Conservation (phyloP, 2,329 filamentous ascomycete species). For the Aureobasidium subglaciale region DNA sequence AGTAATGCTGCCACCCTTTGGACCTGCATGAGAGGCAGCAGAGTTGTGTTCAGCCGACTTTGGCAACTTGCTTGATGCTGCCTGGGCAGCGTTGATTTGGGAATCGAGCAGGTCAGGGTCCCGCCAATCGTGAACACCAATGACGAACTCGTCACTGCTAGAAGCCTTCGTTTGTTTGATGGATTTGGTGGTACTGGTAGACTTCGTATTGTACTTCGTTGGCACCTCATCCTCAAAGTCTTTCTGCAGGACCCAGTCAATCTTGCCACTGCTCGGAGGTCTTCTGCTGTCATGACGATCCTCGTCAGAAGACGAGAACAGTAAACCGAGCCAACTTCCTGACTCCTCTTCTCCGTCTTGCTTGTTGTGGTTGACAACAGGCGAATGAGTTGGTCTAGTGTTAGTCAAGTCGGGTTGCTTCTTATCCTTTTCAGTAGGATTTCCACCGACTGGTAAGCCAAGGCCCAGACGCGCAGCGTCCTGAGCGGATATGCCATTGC, state of each 20-base stretch:
- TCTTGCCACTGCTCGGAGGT: conserved; percentile 64
- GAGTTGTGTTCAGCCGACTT: conserved; percentile 26
- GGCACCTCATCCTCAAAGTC: conserved; percentile 51
- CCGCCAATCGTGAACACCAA: conserved; percentile 81
- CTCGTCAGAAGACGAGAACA: conserved; percentile 27
- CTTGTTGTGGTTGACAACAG: not conserved
- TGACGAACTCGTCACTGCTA: conserved; percentile 59
- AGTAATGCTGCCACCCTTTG: conserved; percentile 60
- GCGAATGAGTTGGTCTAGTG: not conserved
- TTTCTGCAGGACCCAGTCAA: conserved; percentile 65
- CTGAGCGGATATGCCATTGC: conserved; percentile 54
- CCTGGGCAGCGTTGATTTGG: conserved; percentile 20
- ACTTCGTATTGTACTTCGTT: conserved; percentile 16
- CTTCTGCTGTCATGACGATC: conserved; percentile 45
- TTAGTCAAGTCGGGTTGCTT: conserved; percentile 17
- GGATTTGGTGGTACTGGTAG: conserved; percentile 18
- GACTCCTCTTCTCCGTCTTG: conserved; percentile 8
- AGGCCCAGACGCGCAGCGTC: conserved; percentile 49
- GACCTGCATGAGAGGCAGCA: conserved; percentile 30
- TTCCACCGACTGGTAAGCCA: conserved; percentile 17
- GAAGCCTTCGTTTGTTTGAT: conserved; percentile 24
- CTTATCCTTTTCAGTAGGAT: conserved; percentile 20
- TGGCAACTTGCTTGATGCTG: conserved; percentile 22
- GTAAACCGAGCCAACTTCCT: conserved; percentile 38
- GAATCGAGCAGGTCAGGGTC: conserved; percentile 61